Percentiles rank a stretch among this genome's conserved stretches.
phyloP scores from a whole-genome alignment of 2,329 filamentous ascomycete species.

The Stagonosporopsis tanaceti region DNA sequence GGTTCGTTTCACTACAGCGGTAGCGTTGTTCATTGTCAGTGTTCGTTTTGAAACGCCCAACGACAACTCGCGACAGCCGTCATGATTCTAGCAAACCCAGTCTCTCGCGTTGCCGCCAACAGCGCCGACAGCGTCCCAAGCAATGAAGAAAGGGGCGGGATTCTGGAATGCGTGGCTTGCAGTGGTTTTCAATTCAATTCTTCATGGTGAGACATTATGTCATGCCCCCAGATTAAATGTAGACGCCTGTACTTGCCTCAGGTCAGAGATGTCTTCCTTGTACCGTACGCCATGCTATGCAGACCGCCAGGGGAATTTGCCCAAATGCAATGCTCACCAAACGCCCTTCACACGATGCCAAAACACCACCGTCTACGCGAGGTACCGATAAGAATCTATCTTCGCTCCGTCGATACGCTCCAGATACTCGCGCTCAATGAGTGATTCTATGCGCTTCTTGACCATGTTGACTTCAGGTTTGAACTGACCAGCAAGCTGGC shows the following conservation, averaged over 20 bases:
- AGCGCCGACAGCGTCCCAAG: neutral
- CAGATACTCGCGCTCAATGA: slow-evolving; percentile 80
- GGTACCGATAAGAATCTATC: slow-evolving; percentile 72
- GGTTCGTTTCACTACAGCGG: neutral
- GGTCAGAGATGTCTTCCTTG: slow-evolving; percentile 1
- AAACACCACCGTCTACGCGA: slow-evolving; percentile 61
- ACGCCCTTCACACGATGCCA: slow-evolving; percentile 12
- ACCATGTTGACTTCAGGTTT: slow-evolving; percentile 79
- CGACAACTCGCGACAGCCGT: slow-evolving; percentile 7
- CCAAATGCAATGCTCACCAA: slow-evolving; percentile 22
- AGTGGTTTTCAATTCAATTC: slow-evolving; percentile 1
- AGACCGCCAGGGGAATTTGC: slow-evolving; percentile 13
- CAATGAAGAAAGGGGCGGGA: neutral
- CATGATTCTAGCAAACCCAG: neutral
- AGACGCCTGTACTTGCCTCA: slow-evolving; percentile 5
- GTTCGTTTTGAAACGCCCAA: slow-evolving; percentile 15
- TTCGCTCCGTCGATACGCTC: slow-evolving; percentile 74
- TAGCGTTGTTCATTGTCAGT: slow-evolving; percentile 6
- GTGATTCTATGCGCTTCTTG: slow-evolving; percentile 80
- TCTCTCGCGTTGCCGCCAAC: neutral
- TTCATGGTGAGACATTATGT: slow-evolving; percentile 2
- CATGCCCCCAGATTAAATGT: slow-evolving; percentile 3
- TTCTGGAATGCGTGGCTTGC: neutral
- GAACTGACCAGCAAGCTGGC: slow-evolving; percentile 74
- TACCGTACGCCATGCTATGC: slow-evolving; percentile 17